A percentile compares a stretch with the other conserved stretches of the same genome.
Evolutionary conservation across 225 moss, liverwort and hornwort genomes (phyloP).

Genomic region (Straminergon stramineum): DNA sequence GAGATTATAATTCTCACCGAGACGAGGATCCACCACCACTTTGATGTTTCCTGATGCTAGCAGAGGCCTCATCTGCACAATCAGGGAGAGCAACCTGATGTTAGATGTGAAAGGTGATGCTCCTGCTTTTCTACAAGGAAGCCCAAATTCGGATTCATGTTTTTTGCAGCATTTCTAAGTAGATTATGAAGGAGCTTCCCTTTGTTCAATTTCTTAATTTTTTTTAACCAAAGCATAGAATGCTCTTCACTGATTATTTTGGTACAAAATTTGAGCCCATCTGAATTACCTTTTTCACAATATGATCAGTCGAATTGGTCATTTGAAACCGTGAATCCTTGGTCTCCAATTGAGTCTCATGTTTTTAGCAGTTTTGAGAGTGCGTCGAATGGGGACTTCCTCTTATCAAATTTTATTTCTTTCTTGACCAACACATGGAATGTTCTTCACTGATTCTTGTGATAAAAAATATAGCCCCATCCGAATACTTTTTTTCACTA

Average conservation of each 20-base stretch:
- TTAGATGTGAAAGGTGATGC: background rate
- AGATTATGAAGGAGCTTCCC: background rate
- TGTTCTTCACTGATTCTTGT: background rate
- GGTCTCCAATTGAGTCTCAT: background rate
- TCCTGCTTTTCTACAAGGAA: background rate
- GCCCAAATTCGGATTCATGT: background rate
- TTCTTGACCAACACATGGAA: background rate
- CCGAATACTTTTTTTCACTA: background rate
- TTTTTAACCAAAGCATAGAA: background rate
- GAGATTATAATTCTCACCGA: conserved; percentile 5
- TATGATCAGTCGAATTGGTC: background rate
- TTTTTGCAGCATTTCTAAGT: background rate
- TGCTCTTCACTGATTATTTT: background rate
- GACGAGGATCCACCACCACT: conserved; percentile 22
- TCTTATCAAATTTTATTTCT: background rate
- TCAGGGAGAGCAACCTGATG: background rate
- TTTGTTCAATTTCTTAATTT: background rate
- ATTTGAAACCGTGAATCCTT: background rate
- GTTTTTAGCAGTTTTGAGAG: background rate
- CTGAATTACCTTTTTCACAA: background rate
- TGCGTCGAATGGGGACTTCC: background rate
- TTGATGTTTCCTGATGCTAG: conserved; percentile 8
- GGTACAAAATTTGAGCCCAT: background rate
- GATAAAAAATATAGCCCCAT: background rate
- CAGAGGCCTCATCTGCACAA: conserved; percentile 17